Percentiles rank a stretch among this genome's conserved stretches.
phyloP scores from a whole-genome alignment of 176 grass and related monocot species.

The Eragrostis nindensis region DNA sequence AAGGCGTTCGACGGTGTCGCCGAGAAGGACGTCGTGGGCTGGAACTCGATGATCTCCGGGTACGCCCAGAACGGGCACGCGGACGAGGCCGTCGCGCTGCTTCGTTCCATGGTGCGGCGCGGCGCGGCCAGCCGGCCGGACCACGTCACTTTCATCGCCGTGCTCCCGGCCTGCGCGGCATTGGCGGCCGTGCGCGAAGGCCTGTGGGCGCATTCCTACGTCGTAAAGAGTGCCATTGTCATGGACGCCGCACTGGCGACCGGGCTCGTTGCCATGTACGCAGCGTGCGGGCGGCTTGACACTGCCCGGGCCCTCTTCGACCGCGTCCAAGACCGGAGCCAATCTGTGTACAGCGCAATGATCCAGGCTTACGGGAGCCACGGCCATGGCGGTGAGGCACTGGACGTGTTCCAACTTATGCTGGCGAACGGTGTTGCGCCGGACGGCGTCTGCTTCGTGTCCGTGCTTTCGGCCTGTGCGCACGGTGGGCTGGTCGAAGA shows the following conservation, averaged over 20 bases:
- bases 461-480: constrained; percentile 23
- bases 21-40: not conserved
- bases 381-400: not conserved
- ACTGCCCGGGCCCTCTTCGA: not conserved
- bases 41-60: constrained; percentile 18
- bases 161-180: constrained; percentile 8
- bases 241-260: not conserved
- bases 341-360: constrained; percentile 8
- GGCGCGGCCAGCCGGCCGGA: not conserved
- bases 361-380: constrained; percentile 38
- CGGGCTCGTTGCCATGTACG: not conserved
- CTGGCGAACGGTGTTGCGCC: constrained; percentile 3
- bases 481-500: constrained; percentile 22
- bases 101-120: not conserved
- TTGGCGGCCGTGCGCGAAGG: not conserved
- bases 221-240: not conserved
- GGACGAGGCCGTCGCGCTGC: not conserved
- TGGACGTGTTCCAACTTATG: constrained; percentile 9
- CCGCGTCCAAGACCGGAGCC: not conserved
- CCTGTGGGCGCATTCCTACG: constrained; percentile 1
- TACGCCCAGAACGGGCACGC: constrained; percentile 1
- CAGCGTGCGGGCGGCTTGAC: not conserved
- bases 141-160: not conserved
- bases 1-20: not conserved
- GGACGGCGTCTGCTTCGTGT: constrained; percentile 28